Percentiles rank a stretch among this genome's conserved stretches.
phyloP scores from a whole-genome alignment of 2,329 filamentous ascomycete species.

The Talaromyces sp. region DNA sequence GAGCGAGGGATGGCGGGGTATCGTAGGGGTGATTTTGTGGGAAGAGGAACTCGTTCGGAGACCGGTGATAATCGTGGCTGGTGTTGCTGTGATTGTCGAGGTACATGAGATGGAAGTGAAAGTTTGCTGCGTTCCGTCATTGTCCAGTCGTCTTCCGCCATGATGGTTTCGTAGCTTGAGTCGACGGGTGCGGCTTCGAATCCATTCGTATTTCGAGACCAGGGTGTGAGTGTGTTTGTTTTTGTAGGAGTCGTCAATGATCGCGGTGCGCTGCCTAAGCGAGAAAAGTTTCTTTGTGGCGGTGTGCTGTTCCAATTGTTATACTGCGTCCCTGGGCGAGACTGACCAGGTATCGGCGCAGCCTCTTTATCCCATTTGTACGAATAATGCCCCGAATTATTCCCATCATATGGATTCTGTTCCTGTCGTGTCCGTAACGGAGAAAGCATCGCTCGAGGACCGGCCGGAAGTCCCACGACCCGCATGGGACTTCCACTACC shows the following conservation, averaged over 20 bases:
- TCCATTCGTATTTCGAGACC: neutral
- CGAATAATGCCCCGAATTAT: neutral
- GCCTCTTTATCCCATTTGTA: conserved; percentile 16
- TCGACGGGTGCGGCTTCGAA: conserved; percentile 10
- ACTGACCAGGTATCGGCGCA: neutral
- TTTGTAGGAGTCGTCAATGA: neutral
- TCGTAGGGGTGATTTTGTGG: conserved; percentile 16
- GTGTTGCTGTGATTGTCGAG: conserved; percentile 17
- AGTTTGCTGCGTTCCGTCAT: conserved; percentile 20
- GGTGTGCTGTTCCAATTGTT: conserved; percentile 1
- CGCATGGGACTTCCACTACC: conserved; percentile 4
- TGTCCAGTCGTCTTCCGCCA: conserved; percentile 26
- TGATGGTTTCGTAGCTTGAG: conserved; percentile 27
- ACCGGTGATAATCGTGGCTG: neutral
- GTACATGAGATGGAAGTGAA: conserved; percentile 3
- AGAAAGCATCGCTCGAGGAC: conserved; percentile 36
- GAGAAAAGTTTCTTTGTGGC: conserved; percentile 15
- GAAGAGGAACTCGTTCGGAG: neutral
- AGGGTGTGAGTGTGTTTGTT: conserved; percentile 1
- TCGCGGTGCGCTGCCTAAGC: conserved; percentile 9
- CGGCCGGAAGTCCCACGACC: conserved; percentile 30
- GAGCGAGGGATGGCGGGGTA: conserved; percentile 25
- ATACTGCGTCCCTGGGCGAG: neutral
- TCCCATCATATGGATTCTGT: conserved; percentile 1
- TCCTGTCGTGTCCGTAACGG: conserved; percentile 24